Percentiles rank a stretch among this genome's conserved stretches.
These are phyloP conservation scores for Platanus orientalis DNA, from an alignment of 164 flowering plant species.

Conservation along the genomic window DNA sequence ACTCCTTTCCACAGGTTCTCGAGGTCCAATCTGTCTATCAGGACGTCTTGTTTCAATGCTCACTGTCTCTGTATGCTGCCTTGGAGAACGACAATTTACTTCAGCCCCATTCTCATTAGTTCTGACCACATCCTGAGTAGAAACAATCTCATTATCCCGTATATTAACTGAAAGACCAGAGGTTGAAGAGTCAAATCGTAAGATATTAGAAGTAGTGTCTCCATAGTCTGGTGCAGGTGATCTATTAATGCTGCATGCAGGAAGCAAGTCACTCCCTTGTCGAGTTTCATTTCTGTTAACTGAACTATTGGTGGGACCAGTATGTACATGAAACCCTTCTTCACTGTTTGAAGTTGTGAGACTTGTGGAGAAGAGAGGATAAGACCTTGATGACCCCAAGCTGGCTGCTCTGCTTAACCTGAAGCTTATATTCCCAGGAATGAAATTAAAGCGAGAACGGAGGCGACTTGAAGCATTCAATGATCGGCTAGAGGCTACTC, in stretches of 20 bases:
- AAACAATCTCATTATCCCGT: constrained; percentile 21
- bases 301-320: constrained; percentile 18
- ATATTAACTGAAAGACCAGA: constrained; percentile 21
- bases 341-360: constrained; percentile 33
- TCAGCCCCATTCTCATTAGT: constrained; percentile 20
- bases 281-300: constrained; percentile 24
- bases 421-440: constrained; percentile 66
- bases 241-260: constrained; percentile 25
- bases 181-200: constrained; percentile 13
- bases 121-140: constrained; percentile 23
- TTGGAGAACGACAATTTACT: constrained; percentile 26
- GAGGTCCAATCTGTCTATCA: constrained; percentile 47
- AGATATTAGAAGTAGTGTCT: constrained; percentile 22
- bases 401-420: constrained; percentile 68
- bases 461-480: constrained; percentile 42
- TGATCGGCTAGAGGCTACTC: constrained; percentile 30
- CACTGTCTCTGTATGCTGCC: constrained; percentile 32
- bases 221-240: constrained; percentile 21
- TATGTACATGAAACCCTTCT: constrained; percentile 27
- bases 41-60: constrained; percentile 31
- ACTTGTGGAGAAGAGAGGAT: constrained; percentile 45
- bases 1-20: constrained; percentile 75
- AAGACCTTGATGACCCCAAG: constrained; percentile 59
- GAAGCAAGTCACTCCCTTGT: constrained; percentile 23
- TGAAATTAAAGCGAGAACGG: constrained; percentile 61